phyloP scores from a whole-genome alignment of 768 basidiomycete genomes.

The Calocybe cyanea region DNA sequence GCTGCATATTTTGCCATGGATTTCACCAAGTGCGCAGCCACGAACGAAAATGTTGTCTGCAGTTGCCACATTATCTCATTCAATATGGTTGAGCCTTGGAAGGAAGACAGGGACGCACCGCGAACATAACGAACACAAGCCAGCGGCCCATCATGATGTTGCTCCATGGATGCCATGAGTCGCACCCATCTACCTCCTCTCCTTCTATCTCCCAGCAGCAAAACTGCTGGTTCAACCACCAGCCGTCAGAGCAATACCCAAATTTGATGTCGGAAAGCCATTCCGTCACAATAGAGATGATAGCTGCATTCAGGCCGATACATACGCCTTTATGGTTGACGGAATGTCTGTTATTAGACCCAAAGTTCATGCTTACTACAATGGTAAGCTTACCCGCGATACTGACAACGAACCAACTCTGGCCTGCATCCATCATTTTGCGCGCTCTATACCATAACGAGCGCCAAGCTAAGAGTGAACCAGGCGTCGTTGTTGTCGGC shows the following conservation, averaged over 20 bases:
- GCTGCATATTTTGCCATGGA: slow-evolving; percentile 93
- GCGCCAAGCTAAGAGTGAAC: slow-evolving; percentile 33
- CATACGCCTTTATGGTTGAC: slow-evolving; percentile 56
- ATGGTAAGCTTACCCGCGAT: slow-evolving; percentile 73
- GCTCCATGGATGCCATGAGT: slow-evolving; percentile 93
- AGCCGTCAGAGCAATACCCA: slow-evolving; percentile 94
- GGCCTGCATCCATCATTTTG: slow-evolving; percentile 62
- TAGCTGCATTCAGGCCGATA: slow-evolving; percentile 91
- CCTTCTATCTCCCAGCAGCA: slow-evolving; percentile 96
- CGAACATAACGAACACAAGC: slow-evolving; percentile 84
- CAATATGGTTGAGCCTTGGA: background rate
- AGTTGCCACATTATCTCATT: slow-evolving; percentile 5
- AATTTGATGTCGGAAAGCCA: slow-evolving; percentile 99
- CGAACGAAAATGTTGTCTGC: slow-evolving; percentile 80
- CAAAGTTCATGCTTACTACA: background rate
- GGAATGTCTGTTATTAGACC: background rate
- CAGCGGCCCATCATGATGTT: slow-evolving; percentile 66
- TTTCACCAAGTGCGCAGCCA: slow-evolving; percentile 85
- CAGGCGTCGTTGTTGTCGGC: background rate
- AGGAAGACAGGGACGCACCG: slow-evolving; percentile 50
- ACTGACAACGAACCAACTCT: slow-evolving; percentile 90
- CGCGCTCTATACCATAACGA: slow-evolving; percentile 63
- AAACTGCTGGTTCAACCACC: slow-evolving; percentile 98
- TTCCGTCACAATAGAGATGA: slow-evolving; percentile 92
- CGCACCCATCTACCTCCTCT: slow-evolving; percentile 75